Evolutionary conservation across 768 basidiomycete species (phyloP), one percentile per base, ranked within the genome.

Genomic region (Tylopilus plumbeoviolaceoides): DNA sequence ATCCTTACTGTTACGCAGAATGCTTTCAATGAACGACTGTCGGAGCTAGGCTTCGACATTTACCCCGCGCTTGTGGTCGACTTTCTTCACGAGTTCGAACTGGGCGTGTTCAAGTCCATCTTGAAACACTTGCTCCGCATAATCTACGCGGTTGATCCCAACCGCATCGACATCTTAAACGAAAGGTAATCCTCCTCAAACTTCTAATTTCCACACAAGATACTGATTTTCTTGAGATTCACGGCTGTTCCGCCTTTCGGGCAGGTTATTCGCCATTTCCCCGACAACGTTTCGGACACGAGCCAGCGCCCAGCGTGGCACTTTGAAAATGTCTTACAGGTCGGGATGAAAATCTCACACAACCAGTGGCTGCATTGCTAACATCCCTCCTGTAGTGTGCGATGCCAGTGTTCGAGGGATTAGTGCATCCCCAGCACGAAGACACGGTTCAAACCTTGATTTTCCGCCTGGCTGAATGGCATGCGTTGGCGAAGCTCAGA

Each of bases 341-440:
- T 62, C 7, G 23, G 33, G 10, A 3, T 15, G 23, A 23, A 23
- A 23, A 23, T 5, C 23, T 23, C 23, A 23, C 2, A 23, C 23
- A 23, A 23, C 23, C 5, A 5, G 23, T 23, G 23, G 23, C 23
- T 23, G 23, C 23, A 23, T 3, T 23, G 23, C 23, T 23, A 23
- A 23, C 23, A 23, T 23, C 23, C 23, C 23, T 23, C 23, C 23
- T 23, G 23, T 23, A 23, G 23, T 23, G 23, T 7, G 14, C 23
- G 23, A 62, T 75, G 3, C 74, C 75, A 0, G 70, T 62, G 0
- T 74, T 76, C 30, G 71, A 77, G 7, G 73, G 69, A 3, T 63
- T 78, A 0, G 57, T 76, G 1, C 64, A 61, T 4, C 51, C 61
- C 8, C 44, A 27, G 0, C 59, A 72, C 18, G 55, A 73, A 1